Percentiles rank a stretch among this genome's conserved stretches.
Conservation (phyloP, 2,329 filamentous ascomycete genomes). For the Uncinocarpus reesii region DNA sequence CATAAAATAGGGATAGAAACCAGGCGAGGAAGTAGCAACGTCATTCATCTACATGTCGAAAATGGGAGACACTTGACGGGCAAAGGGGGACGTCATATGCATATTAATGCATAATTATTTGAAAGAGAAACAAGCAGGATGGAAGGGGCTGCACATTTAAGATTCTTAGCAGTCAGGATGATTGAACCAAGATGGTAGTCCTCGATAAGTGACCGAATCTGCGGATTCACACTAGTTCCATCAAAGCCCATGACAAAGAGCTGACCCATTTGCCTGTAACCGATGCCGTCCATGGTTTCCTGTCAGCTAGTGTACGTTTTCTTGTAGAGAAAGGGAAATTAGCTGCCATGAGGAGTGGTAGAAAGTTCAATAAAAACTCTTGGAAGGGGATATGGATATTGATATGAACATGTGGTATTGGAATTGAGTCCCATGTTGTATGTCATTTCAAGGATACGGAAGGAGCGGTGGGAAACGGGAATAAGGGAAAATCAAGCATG, state of each 20-base stretch:
- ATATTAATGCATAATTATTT: no score
- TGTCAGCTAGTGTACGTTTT: slow-evolving; percentile 24
- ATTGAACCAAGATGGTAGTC: slow-evolving; percentile 77
- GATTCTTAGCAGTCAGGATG: slow-evolving; percentile 54
- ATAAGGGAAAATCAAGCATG: background rate
- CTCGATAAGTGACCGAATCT: slow-evolving; percentile 53
- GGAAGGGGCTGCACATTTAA: slow-evolving; percentile 43
- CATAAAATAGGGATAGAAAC: no score
- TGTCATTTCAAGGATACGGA: background rate
- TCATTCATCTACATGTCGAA: no score
- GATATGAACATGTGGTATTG: background rate
- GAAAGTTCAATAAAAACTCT: background rate
- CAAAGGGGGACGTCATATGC: no score
- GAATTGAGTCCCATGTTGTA: background rate
- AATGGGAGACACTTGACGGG: no score
- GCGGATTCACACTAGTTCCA: slow-evolving; percentile 52
- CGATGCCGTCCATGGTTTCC: slow-evolving; percentile 63
- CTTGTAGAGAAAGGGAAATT: background rate
- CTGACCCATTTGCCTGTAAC: slow-evolving; percentile 44
- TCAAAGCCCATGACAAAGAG: slow-evolving; percentile 60
- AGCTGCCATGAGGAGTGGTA: background rate
- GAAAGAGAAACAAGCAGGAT: background rate
- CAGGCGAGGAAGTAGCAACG: no score
- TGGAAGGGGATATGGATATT: background rate
- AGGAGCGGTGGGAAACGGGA: background rate